phyloP scores from a whole-genome alignment of 768 basidiomycete species.

The Russula brevipes region DNA sequence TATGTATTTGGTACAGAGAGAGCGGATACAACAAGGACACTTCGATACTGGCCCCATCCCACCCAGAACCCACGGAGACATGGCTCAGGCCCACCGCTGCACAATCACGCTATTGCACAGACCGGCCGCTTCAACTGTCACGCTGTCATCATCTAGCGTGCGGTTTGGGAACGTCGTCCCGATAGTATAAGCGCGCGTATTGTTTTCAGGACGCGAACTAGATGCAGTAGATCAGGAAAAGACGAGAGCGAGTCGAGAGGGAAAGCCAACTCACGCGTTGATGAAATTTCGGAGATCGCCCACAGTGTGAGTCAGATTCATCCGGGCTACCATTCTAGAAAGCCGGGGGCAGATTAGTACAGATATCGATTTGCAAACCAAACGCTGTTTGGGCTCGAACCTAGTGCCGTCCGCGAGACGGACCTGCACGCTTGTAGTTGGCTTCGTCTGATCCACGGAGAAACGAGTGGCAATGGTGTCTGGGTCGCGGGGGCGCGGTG shows the following conservation, averaged over 20 bases:
- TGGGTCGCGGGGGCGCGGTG: conserved; percentile 28
- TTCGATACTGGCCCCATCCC: background rate
- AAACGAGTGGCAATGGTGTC: conserved; percentile 51
- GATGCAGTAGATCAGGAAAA: background rate
- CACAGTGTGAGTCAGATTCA: conserved; percentile 90
- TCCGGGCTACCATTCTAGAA: conserved; percentile 66
- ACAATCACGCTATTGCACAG: conserved; percentile 24
- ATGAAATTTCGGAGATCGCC: conserved; percentile 82
- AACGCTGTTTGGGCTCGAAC: conserved; percentile 36
- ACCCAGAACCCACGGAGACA: background rate
- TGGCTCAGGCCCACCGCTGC: conserved; percentile 22
- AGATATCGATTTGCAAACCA: background rate
- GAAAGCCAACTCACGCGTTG: conserved; percentile 67
- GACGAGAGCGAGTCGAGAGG: no score
- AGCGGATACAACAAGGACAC: no score
- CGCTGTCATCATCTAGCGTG: conserved; percentile 17
- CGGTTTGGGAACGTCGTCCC: conserved; percentile 26
- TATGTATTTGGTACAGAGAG: background rate
- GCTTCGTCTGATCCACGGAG: conserved; percentile 75
- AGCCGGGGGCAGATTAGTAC: background rate
- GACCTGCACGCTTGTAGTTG: conserved; percentile 87
- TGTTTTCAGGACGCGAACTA: conserved; percentile 25
- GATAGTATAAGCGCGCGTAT: conserved; percentile 20
- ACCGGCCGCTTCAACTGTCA: conserved; percentile 24
- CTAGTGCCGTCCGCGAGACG: conserved; percentile 87